These are phyloP conservation scores for Pythium pyrilobum DNA, from an alignment of 352 stramenopile genomes.

Conservation along the genomic window DNA sequence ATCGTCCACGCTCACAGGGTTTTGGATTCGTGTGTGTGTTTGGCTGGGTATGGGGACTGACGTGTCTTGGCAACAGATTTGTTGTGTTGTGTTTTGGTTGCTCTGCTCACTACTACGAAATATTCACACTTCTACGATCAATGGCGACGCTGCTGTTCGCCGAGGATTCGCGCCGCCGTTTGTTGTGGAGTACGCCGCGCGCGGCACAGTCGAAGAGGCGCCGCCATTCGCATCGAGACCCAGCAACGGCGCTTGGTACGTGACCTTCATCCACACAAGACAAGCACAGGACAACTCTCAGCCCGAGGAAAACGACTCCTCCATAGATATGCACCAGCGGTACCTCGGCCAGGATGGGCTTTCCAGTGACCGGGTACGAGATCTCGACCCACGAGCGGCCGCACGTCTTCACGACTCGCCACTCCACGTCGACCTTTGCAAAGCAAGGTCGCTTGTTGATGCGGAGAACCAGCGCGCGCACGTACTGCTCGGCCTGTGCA, in stretches of 20 bases:
- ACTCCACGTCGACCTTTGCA: conserved; percentile 45
- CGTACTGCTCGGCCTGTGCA: conserved; percentile 62
- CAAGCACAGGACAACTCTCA: not conserved
- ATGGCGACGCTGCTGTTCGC: conserved; percentile 6
- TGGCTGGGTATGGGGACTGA: not conserved
- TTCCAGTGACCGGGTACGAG: conserved; percentile 39
- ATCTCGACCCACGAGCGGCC: conserved; percentile 71
- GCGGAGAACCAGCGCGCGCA: conserved; percentile 41
- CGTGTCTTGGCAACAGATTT: not conserved
- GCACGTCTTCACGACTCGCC: conserved; percentile 48
- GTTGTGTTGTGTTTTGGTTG: too few relatives aligned
- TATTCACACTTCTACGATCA: conserved; percentile 20
- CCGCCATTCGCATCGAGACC: not conserved
- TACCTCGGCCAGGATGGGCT: conserved; percentile 19
- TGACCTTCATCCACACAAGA: not conserved
- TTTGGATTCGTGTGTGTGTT: too few relatives aligned
- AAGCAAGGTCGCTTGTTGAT: conserved; percentile 69
- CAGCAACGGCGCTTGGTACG: conserved; percentile 11
- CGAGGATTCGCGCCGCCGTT: conserved; percentile 3
- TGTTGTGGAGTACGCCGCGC: not conserved
- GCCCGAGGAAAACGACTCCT: not conserved
- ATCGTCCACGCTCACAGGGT: too few relatives aligned
- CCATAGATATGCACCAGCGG: too few relatives aligned
- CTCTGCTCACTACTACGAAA: too few relatives aligned
- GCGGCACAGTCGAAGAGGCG: not conserved